These are phyloP conservation scores for Mycosphaerella arachidis DNA, from an alignment of 2,329 filamentous ascomycete species.

Conservation along the genomic window DNA sequence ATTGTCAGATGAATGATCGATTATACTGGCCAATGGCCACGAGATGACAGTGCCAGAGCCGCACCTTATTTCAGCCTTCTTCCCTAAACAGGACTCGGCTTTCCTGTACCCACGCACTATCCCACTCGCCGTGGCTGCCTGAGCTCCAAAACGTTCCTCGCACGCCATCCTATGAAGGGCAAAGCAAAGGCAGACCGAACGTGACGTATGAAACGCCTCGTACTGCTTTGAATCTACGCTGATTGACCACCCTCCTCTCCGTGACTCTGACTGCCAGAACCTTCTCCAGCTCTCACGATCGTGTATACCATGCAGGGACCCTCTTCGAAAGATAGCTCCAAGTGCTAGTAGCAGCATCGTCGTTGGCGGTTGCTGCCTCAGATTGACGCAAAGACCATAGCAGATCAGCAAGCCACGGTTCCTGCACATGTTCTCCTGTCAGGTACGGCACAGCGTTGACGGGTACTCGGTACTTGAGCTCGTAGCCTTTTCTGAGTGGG, in stretches of 20 bases:
- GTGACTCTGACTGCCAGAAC: background rate
- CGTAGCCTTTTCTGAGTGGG: background rate
- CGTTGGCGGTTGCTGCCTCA: background rate
- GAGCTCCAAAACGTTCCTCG: constrained; percentile 8
- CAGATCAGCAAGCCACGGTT: background rate
- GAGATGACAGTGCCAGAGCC: constrained; percentile 11
- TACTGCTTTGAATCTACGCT: background rate
- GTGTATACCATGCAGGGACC: constrained; percentile 1
- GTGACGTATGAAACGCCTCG: constrained; percentile 14
- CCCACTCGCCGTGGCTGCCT: constrained; percentile 14
- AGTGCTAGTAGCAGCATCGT: background rate
- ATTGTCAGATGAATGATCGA: constrained; percentile 9
- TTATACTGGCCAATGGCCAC: constrained; percentile 12
- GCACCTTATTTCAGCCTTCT: constrained; percentile 17
- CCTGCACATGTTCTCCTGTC: background rate
- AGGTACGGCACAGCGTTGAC: background rate
- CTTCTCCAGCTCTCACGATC: background rate
- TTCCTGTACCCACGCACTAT: background rate
- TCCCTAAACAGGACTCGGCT: constrained; percentile 1
- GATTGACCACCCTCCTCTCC: background rate
- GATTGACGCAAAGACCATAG: background rate
- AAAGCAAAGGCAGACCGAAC: constrained; percentile 5
- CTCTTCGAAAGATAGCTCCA: background rate
- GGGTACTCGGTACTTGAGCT: background rate
- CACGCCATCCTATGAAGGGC: background rate